Evolutionary conservation across 257 asterid species (phyloP).

Genomic region (Echium plantagineum): DNA sequence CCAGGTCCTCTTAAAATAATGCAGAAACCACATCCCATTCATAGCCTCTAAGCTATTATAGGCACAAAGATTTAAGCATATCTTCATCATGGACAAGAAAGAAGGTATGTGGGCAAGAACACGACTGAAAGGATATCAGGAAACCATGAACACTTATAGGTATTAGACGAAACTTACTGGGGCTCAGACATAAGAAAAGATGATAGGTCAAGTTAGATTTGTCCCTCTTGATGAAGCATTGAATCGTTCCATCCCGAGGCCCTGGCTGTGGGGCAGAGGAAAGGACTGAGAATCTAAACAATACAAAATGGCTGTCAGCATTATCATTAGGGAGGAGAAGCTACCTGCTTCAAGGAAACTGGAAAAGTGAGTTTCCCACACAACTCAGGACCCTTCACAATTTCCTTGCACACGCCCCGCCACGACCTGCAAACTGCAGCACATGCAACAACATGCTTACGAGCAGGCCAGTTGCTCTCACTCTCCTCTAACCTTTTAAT

Average conservation of each 20-base stretch:
- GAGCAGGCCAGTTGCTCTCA: constrained; percentile 47
- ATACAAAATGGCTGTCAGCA: background rate
- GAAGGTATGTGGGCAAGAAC: background rate
- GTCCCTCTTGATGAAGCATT: constrained; percentile 60
- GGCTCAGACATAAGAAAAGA: constrained; percentile 51
- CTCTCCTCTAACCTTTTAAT: constrained; percentile 50
- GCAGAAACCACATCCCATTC: too few relatives aligned
- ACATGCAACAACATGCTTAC: constrained; percentile 46
- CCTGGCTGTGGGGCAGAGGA: constrained; percentile 36
- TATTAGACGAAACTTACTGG: constrained; percentile 26
- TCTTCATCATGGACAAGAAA: background rate
- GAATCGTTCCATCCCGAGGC: constrained; percentile 52
- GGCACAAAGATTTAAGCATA: background rate
- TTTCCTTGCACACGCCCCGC: constrained; percentile 48
- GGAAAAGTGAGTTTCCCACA: constrained; percentile 53
- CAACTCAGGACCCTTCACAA: constrained; percentile 34
- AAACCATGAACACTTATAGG: background rate
- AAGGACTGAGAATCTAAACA: background rate
- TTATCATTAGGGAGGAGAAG: background rate
- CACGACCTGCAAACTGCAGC: constrained; percentile 49
- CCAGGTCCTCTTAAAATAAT: too few relatives aligned
- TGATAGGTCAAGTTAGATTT: constrained; percentile 47
- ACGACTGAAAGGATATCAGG: background rate
- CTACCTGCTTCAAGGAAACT: constrained; percentile 48
- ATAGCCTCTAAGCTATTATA: too few relatives aligned